phyloP scores from a whole-genome alignment of 1,284 basidiomycete species.

The Crocinoboletus sp. region DNA sequence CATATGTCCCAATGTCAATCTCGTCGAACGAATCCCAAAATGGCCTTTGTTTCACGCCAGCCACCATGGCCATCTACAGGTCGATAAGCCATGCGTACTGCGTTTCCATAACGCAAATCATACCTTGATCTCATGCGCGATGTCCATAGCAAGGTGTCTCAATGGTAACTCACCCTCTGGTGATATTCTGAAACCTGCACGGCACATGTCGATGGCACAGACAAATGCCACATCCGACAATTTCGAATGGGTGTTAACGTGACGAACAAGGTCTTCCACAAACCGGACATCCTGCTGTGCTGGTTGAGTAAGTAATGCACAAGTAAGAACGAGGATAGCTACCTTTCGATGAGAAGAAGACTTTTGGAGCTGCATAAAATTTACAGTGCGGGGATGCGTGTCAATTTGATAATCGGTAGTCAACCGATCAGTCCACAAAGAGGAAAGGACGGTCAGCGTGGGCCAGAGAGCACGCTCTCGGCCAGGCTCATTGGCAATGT shows the following conservation, averaged over 20 bases:
- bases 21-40: slow-evolving; percentile 71
- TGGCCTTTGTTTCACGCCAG: slow-evolving; percentile 48
- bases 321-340: background rate
- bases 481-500: slow-evolving; percentile 51
- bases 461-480: slow-evolving; percentile 73
- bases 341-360: slow-evolving; percentile 40
- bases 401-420: slow-evolving; percentile 48
- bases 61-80: slow-evolving; percentile 43
- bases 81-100: slow-evolving; percentile 4
- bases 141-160: slow-evolving; percentile 62
- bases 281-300: slow-evolving; percentile 47
- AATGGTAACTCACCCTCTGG: slow-evolving; percentile 67
- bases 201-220: slow-evolving; percentile 79
- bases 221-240: slow-evolving; percentile 62
- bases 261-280: slow-evolving; percentile 51
- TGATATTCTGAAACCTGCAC: slow-evolving; percentile 69
- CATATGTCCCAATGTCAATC: slow-evolving; percentile 76
- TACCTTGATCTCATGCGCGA: slow-evolving; percentile 79
- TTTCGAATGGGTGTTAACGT: slow-evolving; percentile 47
- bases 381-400: slow-evolving; percentile 32
- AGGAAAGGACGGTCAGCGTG: slow-evolving; percentile 71
- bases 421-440: slow-evolving; percentile 76
- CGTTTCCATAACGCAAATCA: background rate
- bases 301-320: slow-evolving; percentile 4
- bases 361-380: slow-evolving; percentile 32